Conservation (phyloP, 768 basidiomycete species). For the Lentinula edodes region DNA sequence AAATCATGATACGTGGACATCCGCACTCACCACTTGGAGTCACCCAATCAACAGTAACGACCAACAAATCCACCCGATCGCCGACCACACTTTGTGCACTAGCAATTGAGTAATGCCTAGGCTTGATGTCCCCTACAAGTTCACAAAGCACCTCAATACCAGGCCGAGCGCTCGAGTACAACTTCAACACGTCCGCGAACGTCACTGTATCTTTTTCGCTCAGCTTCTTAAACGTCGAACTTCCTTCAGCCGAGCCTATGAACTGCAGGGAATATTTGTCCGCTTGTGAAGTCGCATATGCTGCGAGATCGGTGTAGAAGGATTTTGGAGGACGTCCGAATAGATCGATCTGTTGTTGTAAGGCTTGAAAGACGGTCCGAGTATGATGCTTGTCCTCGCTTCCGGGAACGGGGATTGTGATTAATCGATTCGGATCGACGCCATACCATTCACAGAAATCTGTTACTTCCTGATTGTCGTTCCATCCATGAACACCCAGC, state of each 20-base stretch:
- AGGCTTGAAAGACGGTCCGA: conserved; percentile 88
- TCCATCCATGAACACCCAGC: conserved; percentile 96
- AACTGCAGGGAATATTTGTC: conserved; percentile 84
- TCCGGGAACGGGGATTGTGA: conserved; percentile 73
- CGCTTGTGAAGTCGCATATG: conserved; percentile 59
- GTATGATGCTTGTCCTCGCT: conserved; percentile 75
- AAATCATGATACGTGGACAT: background rate
- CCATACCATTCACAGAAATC: conserved; percentile 94
- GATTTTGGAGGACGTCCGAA: conserved; percentile 95
- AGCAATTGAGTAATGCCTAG: conserved; percentile 97
- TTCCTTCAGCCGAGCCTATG: conserved; percentile 90
- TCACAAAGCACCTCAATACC: conserved; percentile 83
- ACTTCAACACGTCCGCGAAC: conserved; percentile 80
- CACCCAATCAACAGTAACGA: conserved; percentile 95
- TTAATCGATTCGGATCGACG: conserved; percentile 68
- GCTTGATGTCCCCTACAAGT: conserved; percentile 91
- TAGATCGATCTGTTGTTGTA: conserved; percentile 95
- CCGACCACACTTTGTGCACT: conserved; percentile 94
- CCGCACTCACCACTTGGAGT: conserved; percentile 67
- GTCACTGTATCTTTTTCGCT: conserved; percentile 92
- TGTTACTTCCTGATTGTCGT: conserved; percentile 80
- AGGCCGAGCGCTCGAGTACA: conserved; percentile 75
- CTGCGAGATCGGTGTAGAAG: conserved; percentile 86
- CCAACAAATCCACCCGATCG: conserved; percentile 87
- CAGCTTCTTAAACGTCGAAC: conserved; percentile 90